Base-by-base conservation (phyloP, 1,139 yeast species). In the Meyerozyma athensensis region DNA sequence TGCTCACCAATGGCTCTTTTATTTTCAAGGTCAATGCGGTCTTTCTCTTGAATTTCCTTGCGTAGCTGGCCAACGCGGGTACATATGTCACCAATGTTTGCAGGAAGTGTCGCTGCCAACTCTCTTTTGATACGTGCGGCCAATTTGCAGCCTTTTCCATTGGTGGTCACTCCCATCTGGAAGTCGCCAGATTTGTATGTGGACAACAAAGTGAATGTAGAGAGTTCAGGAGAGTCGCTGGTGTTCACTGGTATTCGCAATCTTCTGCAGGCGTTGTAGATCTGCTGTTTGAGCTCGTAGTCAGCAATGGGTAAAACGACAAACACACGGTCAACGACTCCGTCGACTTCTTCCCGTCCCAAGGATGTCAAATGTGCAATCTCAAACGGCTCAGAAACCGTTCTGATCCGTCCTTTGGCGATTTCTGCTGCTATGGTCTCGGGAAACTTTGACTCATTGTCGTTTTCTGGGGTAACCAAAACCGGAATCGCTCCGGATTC, bases 121-220 rank as follows among this genome's bases (percentile, higher is more conserved):
- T 86, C 95, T 43, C 97, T 65, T 50, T 80, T 82, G 51, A 90
- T 74, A 46, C 96, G 69, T 41, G 81, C 77, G 1, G 96, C 95
- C 39, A 90, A 65, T 42, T 87, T 78, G 61, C 97, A 90, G 2
- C 97, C 97, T 58, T 85, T 85, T 0, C 97, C 96, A 26, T 80
- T 75, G 0, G 97, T 90, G 7, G 94, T 80, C 5, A 90, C 79
- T 0, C 96, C 95, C 37, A 90, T 51, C 57, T 86, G 94, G 59
- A 90, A 78, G 43, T 77, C 80, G 2, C 95, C 95, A 39, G 81
- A 79, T 1, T 65, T 62, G 53, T 75, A 77, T 0, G 92, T 78
- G 0, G 97, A 86, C 26, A 87, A 65, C 40, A 89, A 57, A 0
- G 94, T 78, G 55, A 90, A 90, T 0, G 90, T 77, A 40, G 95